Evolutionary conservation across 2,329 filamentous ascomycete genomes (phyloP).

Genomic region (Tothia fuscella): DNA sequence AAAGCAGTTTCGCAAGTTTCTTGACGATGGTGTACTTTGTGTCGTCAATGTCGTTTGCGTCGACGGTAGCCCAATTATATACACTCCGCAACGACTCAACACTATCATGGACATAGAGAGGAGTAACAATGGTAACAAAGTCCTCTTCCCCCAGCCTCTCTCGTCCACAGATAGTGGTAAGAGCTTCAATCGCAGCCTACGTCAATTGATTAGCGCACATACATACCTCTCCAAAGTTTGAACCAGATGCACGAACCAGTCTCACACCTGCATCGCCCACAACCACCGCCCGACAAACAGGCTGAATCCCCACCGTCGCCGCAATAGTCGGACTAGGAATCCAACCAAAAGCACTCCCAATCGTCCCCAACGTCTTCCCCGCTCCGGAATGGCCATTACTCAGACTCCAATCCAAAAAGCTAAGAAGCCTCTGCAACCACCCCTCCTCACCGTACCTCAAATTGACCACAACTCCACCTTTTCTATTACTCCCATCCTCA

Average conservation of each 20-base stretch:
- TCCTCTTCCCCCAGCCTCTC: conserved; percentile 65
- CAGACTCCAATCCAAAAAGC: conserved; percentile 63
- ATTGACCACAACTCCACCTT: conserved; percentile 43
- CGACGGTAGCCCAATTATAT: conserved; percentile 68
- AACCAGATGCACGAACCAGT: conserved; percentile 2
- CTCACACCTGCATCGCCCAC: conserved; percentile 17
- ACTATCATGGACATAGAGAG: conserved; percentile 63
- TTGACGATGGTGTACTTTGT: conserved; percentile 87
- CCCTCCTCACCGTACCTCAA: conserved; percentile 72
- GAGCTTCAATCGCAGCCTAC: conserved; percentile 55
- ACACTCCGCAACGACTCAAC: conserved; percentile 61
- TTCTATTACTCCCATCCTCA: conserved; percentile 64
- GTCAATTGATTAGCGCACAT: background rate
- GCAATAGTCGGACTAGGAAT: conserved; percentile 27
- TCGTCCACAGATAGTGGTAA: conserved; percentile 72
- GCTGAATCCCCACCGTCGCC: conserved; percentile 17
- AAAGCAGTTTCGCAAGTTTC: conserved; percentile 88
- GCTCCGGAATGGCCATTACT: conserved; percentile 41
- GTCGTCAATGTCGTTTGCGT: conserved; percentile 74
- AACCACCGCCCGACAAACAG: conserved; percentile 24
- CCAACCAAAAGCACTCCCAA: conserved; percentile 77
- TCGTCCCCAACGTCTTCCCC: conserved; percentile 63
- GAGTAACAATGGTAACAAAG: conserved; percentile 63
- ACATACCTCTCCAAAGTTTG: background rate
- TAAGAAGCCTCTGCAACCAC: conserved; percentile 70